Conservation (phyloP, 441 rosid genomes). For the Pelargonium fulgidum region DNA sequence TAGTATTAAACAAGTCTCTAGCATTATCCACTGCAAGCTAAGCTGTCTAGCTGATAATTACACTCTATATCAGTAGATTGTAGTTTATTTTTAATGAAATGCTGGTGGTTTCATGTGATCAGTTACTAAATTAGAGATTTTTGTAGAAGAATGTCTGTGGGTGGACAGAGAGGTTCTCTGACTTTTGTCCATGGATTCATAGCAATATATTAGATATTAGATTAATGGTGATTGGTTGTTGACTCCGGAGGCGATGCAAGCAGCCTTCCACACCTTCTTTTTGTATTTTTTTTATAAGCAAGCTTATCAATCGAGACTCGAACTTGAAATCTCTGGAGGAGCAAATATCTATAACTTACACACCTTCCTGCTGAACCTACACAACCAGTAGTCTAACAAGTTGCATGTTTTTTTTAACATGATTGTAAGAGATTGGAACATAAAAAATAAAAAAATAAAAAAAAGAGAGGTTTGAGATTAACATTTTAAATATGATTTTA, state of each 20-base stretch:
- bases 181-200: neutral
- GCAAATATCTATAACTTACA: too few species aligned
- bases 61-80: neutral
- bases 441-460: neutral
- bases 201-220: neutral
- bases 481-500: too few species aligned
- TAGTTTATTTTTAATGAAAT: neutral
- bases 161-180: neutral
- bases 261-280: too few species aligned
- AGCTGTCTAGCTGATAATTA: too few species aligned
- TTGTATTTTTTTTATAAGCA: too few species aligned
- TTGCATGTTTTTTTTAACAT: neutral
- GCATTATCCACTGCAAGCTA: too few species aligned
- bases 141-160: neutral
- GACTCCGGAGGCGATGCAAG: too few species aligned
- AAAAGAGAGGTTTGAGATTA: too few species aligned
- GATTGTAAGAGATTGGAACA: neutral
- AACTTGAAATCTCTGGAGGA: too few species aligned
- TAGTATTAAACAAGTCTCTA: too few species aligned
- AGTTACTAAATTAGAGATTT: neutral
- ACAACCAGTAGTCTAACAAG: neutral
- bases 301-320: too few species aligned
- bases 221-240: neutral
- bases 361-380: too few species aligned
- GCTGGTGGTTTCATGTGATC: neutral